Base-by-base conservation (phyloP, 2,329 filamentous ascomycete genomes). In the Fusarium musae region DNA sequence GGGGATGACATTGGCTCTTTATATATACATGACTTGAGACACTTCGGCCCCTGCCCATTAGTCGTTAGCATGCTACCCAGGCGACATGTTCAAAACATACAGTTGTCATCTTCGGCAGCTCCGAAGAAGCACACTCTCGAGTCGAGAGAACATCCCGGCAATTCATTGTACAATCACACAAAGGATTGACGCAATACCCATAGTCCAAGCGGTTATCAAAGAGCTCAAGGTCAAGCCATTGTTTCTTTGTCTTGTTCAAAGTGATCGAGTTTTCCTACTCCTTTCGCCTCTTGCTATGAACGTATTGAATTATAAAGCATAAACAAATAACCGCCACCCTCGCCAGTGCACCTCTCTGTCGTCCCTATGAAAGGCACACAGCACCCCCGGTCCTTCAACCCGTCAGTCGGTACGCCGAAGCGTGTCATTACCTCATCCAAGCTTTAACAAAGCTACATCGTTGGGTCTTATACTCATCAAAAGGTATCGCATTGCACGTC, bases 281-380 rank as follows among this genome's bases (percentile, higher is more conserved):
- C 75, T 69, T 81, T 81, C 80, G 80, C 80, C 80, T 77, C 75
- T 75, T 78, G 78, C 79, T 80, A 80, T 80, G 75, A 77, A 75
- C 70, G 74, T 75, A 65, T 71, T 70, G 75, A 73, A 78, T 76
- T 75, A 77, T 69, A 75, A 74, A 74, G 70, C 64, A 72, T 68
- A 75, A 74, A 72, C 62, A 75, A 74, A 74, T 61, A 70, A 63
- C 66, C 66, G 61, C 62, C 68, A 73, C 70, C 66, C 71, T 59
- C 15, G 19, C 72, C 73, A 59, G 65, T 71, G 65, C 67, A 56
- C 60, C 72, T 63, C 63, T 63, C 66, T 44, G 36, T 57, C 66
- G 40, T 40, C 59, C 26, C 37, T 30, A 34, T 47, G n/a, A 39
- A 44, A 57, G 58, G 56, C 60, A 47, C 52, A 56, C 36, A 64